A percentile compares a stretch with the other conserved stretches of the same genome.
Evolutionary conservation across 768 basidiomycete species (phyloP).

Genomic region (Boletus rex-veris): DNA sequence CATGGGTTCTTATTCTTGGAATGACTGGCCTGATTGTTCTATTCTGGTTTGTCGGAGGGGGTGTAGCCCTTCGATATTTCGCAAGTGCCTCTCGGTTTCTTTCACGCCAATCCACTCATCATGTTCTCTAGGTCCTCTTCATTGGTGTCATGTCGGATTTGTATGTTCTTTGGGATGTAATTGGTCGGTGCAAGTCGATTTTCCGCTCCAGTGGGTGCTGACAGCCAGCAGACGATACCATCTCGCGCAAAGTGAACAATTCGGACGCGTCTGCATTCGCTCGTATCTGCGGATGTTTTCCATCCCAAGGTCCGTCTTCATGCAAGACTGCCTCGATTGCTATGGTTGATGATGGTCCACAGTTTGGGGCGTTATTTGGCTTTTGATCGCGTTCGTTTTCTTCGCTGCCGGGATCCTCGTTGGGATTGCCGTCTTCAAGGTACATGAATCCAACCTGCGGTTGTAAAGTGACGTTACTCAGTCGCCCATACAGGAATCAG

Average conservation of each 20-base stretch:
- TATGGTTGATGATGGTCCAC: constrained; percentile 3
- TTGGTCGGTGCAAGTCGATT: constrained; percentile 46
- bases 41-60: constrained; percentile 80
- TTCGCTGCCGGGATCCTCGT: constrained; percentile 75
- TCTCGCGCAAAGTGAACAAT: constrained; percentile 78
- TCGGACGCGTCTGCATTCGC: constrained; percentile 88
- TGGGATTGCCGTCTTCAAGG: constrained; percentile 81
- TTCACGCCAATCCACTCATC: background rate
- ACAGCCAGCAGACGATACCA: constrained; percentile 63
- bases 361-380: constrained; percentile 93
- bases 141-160: constrained; percentile 86
- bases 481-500: constrained; percentile 46
- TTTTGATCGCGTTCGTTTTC: constrained; percentile 67
- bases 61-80: constrained; percentile 72
- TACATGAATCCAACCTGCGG: constrained; percentile 26
- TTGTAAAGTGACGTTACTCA: background rate
- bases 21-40: constrained; percentile 77
- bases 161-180: constrained; percentile 86
- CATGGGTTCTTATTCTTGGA: constrained; percentile 73
- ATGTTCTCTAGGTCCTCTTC: constrained; percentile 57
- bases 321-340: background rate
- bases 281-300: constrained; percentile 79
- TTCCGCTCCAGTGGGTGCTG: background rate
- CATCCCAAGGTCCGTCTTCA: constrained; percentile 58
- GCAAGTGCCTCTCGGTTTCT: constrained; percentile 37